Conservation (phyloP, 495 filamentous ascomycete genomes). For the Penicillium coffeae region DNA sequence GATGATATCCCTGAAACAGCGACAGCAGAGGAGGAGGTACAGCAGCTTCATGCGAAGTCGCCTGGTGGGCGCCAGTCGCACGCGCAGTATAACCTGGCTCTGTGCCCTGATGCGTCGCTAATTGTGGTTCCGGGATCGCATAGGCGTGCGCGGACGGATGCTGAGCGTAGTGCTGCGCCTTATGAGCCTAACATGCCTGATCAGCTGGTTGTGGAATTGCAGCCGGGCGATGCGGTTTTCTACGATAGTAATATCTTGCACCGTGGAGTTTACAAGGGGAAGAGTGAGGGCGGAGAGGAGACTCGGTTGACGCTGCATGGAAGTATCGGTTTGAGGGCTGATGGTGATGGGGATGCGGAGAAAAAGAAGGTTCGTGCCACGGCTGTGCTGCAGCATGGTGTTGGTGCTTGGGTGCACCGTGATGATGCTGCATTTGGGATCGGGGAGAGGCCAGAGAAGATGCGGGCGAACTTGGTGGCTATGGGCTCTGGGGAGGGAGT, state of each 20-base stretch:
- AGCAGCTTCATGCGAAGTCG: conserved; percentile 37
- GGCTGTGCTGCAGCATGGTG: conserved; percentile 83
- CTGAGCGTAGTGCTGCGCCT: conserved; percentile 58
- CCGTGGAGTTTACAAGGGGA: conserved; percentile 63
- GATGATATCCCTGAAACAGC: conserved; percentile 66
- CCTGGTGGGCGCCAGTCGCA: conserved; percentile 53
- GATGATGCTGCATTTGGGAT: conserved; percentile 53
- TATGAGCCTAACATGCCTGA: conserved; percentile 55
- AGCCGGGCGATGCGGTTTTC: conserved; percentile 73
- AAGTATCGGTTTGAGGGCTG: conserved; percentile 62
- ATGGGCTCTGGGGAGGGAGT: conserved; percentile 59
- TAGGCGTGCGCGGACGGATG: conserved; percentile 57
- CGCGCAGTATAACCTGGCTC: conserved; percentile 75
- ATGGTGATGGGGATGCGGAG: conserved; percentile 31
- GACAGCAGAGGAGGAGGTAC: conserved; percentile 51
- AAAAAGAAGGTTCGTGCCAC: conserved; percentile 55
- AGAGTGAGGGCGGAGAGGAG: conserved; percentile 36
- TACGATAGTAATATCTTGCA: conserved; percentile 89
- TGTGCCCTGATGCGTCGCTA: conserved; percentile 62
- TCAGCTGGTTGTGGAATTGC: conserved; percentile 58
- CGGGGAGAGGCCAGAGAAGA: conserved; percentile 45
- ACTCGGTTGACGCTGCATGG: conserved; percentile 78
- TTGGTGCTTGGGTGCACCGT: conserved; percentile 66
- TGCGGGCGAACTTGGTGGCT: conserved; percentile 52
- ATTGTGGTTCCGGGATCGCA: conserved; percentile 72